Percentiles rank a stretch among this genome's conserved stretches.
Conservation (phyloP, 1,284 basidiomycete species). For the Leccinum huronense region DNA sequence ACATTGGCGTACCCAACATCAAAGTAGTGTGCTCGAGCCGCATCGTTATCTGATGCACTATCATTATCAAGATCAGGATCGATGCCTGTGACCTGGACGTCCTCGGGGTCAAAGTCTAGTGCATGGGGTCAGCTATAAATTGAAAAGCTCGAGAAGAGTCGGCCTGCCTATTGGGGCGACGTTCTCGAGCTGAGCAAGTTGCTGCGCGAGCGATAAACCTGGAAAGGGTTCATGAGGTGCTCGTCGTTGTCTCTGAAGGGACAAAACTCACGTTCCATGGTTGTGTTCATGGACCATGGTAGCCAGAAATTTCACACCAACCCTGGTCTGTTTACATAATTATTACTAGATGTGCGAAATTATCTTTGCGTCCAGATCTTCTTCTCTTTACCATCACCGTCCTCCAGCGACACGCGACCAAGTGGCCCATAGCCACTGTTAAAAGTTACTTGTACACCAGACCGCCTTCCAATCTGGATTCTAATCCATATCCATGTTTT, state of each 20-base stretch:
- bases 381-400: slow-evolving; percentile 34
- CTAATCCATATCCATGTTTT: slow-evolving; percentile 49
- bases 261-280: slow-evolving; percentile 34
- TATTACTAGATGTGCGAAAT: slow-evolving; percentile 31
- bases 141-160: background rate
- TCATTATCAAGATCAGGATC: slow-evolving; percentile 32
- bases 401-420: slow-evolving; percentile 29
- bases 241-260: background rate
- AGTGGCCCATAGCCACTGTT: slow-evolving; percentile 36
- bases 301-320: slow-evolving; percentile 8
- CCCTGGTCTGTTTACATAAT: slow-evolving; percentile 35
- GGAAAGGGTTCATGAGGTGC: slow-evolving; percentile 10
- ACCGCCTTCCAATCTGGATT: slow-evolving; percentile 47
- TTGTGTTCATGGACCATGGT: slow-evolving; percentile 1
- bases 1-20: slow-evolving; percentile 68
- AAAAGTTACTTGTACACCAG: slow-evolving; percentile 18
- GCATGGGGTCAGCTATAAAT: slow-evolving; percentile 13
- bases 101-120: slow-evolving; percentile 78
- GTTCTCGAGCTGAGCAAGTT: slow-evolving; percentile 76
- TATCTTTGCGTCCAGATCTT: slow-evolving; percentile 15
- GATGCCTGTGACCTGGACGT: slow-evolving; percentile 42
- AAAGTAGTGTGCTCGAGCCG: slow-evolving; percentile 74
- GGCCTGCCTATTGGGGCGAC: slow-evolving; percentile 63
- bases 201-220: slow-evolving; percentile 75
- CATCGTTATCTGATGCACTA: slow-evolving; percentile 29